Evolutionary conservation across 306 rosid species (phyloP).

Genomic region (Gastrolobium bilobum): DNA sequence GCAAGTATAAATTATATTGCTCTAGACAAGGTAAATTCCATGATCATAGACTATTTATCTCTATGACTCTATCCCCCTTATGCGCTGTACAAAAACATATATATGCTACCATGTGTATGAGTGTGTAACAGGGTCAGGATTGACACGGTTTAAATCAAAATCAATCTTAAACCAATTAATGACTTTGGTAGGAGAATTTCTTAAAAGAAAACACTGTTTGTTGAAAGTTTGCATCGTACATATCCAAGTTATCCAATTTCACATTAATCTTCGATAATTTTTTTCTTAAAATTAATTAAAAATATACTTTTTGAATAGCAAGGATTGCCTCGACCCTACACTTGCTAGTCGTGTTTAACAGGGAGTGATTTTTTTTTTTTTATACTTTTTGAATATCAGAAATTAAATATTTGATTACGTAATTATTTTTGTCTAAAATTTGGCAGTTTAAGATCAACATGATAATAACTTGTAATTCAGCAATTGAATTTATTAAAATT

Average conservation of each 20-base stretch:
- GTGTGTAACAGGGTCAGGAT: conserved; percentile 20
- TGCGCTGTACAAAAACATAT: background rate
- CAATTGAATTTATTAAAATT: conserved; percentile 13
- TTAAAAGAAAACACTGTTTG: conserved; percentile 5
- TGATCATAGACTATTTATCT: conserved; percentile 18
- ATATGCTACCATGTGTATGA: conserved; percentile 11
- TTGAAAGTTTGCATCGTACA: conserved; percentile 7
- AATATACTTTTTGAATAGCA: background rate
- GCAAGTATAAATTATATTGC: conserved; percentile 82
- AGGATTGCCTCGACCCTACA: background rate
- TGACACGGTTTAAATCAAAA: conserved; percentile 1
- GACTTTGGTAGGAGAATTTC: conserved; percentile 36
- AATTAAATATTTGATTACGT: conserved; percentile 26
- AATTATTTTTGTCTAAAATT: background rate
- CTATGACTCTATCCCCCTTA: background rate
- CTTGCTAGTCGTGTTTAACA: too few relatives aligned
- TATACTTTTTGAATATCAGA: background rate
- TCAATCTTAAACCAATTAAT: conserved; percentile 10
- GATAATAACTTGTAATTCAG: conserved; percentile 33
- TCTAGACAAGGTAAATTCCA: conserved; percentile 78
- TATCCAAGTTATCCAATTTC: conserved; percentile 12
- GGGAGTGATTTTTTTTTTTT: too few relatives aligned
- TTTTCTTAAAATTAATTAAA: conserved; percentile 16
- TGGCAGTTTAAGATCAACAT: background rate
- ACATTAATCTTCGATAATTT: conserved; percentile 26